phyloP scores from a whole-genome alignment of 2,329 filamentous ascomycete species.

The Pestalotiopsis sp. region DNA sequence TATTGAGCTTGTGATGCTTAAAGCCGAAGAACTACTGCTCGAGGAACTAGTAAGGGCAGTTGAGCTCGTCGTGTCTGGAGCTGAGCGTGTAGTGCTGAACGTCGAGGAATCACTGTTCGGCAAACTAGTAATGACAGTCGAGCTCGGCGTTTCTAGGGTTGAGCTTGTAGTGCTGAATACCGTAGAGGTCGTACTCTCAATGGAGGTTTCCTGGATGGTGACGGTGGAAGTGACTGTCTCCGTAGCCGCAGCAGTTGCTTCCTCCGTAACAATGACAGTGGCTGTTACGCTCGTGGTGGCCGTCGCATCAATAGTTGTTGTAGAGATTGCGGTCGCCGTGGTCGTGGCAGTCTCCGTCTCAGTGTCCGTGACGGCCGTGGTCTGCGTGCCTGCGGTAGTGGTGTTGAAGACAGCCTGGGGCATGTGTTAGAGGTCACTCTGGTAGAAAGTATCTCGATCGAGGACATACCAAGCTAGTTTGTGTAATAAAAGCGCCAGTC shows the following conservation, averaged over 20 bases:
- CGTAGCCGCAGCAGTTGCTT: background rate
- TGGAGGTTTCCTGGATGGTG: background rate
- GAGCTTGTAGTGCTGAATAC: too few species aligned
- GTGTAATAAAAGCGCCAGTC: background rate
- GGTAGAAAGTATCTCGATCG: background rate
- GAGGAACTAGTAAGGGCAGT: too few species aligned
- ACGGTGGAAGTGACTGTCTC: background rate
- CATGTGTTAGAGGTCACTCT: background rate
- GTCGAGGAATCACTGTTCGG: too few species aligned
- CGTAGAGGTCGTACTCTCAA: background rate
- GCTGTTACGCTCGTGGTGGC: conserved; percentile 5
- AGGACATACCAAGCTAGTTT: background rate
- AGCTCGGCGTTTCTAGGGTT: too few species aligned
- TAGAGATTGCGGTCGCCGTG: background rate
- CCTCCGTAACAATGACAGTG: background rate
- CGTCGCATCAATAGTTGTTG: conserved; percentile 2
- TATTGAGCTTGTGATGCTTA: too few species aligned
- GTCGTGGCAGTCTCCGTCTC: background rate
- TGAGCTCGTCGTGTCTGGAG: too few species aligned
- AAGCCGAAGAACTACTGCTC: too few species aligned
- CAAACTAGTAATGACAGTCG: too few species aligned
- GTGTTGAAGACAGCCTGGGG: background rate
- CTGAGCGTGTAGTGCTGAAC: too few species aligned
- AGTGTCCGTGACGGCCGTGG: background rate
- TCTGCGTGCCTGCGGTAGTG: background rate